A percentile compares a stretch with the other conserved stretches of the same genome.
These are phyloP conservation scores for Candida corydali DNA, from an alignment of 805 yeast genomes.

Conservation along the genomic window DNA sequence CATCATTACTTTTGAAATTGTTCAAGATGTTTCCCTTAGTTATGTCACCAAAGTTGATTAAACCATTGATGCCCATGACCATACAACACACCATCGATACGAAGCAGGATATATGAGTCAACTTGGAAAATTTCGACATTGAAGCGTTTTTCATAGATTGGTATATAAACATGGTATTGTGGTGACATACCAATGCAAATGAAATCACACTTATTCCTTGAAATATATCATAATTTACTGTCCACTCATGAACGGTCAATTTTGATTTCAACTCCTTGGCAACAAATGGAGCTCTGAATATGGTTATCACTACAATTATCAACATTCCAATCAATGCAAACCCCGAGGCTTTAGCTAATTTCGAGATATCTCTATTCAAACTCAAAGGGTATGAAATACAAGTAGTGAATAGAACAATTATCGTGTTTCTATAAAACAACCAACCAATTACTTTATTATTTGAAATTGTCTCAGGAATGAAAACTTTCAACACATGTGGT, in stretches of 20 bases:
- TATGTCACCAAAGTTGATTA: constrained; percentile 64
- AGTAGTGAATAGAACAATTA: constrained; percentile 65
- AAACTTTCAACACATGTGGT: constrained; percentile 77
- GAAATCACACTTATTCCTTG: constrained; percentile 94
- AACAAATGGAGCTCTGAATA: constrained; percentile 66
- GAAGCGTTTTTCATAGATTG: constrained; percentile 79
- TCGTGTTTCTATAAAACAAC: constrained; percentile 61
- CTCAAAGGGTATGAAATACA: constrained; percentile 82
- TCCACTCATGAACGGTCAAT: constrained; percentile 40
- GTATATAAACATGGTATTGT: constrained; percentile 85
- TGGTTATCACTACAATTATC: constrained; percentile 69
- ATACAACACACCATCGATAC: constrained; percentile 78
- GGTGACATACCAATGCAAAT: constrained; percentile 94
- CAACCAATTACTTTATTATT: constrained; percentile 37
- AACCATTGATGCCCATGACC: constrained; percentile 76
- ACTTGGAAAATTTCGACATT: constrained; percentile 62
- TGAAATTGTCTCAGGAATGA: constrained; percentile 46
- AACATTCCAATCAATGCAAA: constrained; percentile 84
- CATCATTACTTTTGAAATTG: constrained; percentile 75
- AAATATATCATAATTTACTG: constrained; percentile 63
- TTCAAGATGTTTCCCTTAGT: constrained; percentile 87
- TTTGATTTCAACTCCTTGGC: constrained; percentile 46
- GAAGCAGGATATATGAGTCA: constrained; percentile 81
- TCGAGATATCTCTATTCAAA: constrained; percentile 73
- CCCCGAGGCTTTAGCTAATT: constrained; percentile 81